These are phyloP conservation scores for Benincasa hispida DNA, from an alignment of 306 rosid species.

Conservation along the genomic window DNA sequence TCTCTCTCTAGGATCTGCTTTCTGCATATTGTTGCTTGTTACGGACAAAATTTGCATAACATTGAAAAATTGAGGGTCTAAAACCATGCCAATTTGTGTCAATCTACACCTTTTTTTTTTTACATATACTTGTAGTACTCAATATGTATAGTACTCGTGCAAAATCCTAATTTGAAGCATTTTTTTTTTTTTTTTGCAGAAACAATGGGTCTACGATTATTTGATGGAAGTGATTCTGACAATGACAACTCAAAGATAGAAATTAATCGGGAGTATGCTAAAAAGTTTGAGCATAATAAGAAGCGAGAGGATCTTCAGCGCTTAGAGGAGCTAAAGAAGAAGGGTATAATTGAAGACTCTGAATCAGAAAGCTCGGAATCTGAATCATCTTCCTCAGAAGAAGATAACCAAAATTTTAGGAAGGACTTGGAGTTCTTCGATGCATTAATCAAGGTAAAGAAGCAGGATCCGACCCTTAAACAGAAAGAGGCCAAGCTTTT, in stretches of 20 bases:
- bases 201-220: conserved; percentile 26
- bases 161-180: not conserved
- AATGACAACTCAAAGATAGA: conserved; percentile 36
- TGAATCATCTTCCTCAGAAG: conserved; percentile 21
- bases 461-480: conserved; percentile 50
- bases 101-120: not conserved
- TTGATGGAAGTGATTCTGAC: conserved; percentile 59
- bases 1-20: too few relatives aligned
- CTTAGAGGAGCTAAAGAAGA: conserved; percentile 63
- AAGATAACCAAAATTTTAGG: conserved; percentile 2
- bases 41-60: not conserved
- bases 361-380: conserved; percentile 28
- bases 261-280: conserved; percentile 38
- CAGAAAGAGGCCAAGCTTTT: conserved; percentile 45
- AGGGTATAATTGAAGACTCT: conserved; percentile 35
- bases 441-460: conserved; percentile 59
- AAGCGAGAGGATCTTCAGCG: conserved; percentile 78
- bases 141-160: not conserved
- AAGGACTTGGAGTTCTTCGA: conserved; percentile 39
- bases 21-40: not conserved
- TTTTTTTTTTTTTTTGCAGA: not conserved
- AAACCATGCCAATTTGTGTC: not conserved
- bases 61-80: not conserved
- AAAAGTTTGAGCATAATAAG: conserved; percentile 60
- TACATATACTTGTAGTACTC: not conserved